A percentile compares a stretch with the other conserved stretches of the same genome.
These are phyloP conservation scores for Gossypium schwendimanii DNA, from an alignment of 441 rosid species.

Conservation along the genomic window DNA sequence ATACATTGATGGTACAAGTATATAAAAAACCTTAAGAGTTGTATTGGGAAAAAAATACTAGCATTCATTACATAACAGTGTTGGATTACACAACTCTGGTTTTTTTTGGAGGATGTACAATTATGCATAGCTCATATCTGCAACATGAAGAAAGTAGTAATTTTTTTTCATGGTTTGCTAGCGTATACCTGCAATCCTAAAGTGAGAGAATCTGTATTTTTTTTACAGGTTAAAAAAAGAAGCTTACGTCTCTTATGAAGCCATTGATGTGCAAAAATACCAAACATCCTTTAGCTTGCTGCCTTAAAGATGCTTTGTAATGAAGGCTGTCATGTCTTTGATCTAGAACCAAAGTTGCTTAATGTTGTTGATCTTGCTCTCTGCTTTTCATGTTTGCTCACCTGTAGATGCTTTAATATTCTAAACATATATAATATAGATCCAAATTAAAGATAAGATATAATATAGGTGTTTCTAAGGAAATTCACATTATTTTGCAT, in stretches of 20 bases:
- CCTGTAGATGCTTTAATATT: slow-evolving; percentile 19
- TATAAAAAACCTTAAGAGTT: no score
- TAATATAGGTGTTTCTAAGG: background rate
- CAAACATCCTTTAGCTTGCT: slow-evolving; percentile 25
- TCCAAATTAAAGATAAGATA: background rate
- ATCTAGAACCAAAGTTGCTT: slow-evolving; percentile 20
- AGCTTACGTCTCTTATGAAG: no score
- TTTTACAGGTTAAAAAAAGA: no score
- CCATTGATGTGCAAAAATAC: no score
- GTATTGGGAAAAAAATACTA: background rate
- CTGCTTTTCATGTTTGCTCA: slow-evolving; percentile 42
- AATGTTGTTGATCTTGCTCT: slow-evolving; percentile 32
- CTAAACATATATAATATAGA: background rate
- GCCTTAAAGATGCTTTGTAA: slow-evolving; percentile 76
- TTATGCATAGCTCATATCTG: slow-evolving; percentile 13
- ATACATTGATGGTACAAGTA: no score
- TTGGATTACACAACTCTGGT: slow-evolving; percentile 16
- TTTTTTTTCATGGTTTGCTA: background rate
- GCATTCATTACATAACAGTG: slow-evolving; percentile 21
- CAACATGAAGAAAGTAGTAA: background rate
- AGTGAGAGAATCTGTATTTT: no score
- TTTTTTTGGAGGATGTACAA: slow-evolving; percentile 15
- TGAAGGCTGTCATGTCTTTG: slow-evolving; percentile 62
- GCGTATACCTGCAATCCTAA: background rate
- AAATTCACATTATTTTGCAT: slow-evolving; percentile 35